Evolutionary conservation across 2,329 filamentous ascomycete species (phyloP), one percentile per base, ranked within the genome.

Genomic region (Metarhizium sp.): DNA sequence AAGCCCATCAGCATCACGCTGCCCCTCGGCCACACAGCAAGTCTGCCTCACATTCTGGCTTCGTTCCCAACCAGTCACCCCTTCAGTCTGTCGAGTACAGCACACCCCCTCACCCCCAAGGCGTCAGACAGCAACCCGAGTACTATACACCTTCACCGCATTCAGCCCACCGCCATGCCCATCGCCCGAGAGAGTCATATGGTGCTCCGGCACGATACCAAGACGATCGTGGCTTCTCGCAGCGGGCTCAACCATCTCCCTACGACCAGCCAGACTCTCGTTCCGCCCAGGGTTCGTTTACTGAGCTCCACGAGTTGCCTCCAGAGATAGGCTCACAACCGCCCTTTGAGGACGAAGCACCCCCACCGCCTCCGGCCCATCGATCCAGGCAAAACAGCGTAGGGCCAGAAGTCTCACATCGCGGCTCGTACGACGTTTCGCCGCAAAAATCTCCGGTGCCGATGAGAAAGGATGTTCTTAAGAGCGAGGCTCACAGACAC

Each of bases 401-500:
- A 43, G 62, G 72, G 10, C 69, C 74, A 54, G 78, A 79, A 29
- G 59, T 70, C 46, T 62, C 70, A 3, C 69, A 72, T 30, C 74
- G 75, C 51, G 64, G 63, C 51, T 69, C 67, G 49, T 74, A 69
- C 54, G 78, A 80, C 34, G 58, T 64, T 3, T 67, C 72, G 2
- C 65, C 71, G 18, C 70, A 69, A 43, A 79, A 78, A 61, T 71
- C 71, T 1, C 71, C 72, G 1, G 78, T 80, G 71, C 72, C 72
- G 2, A 83, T 84, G 78, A 75, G 80, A 55, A 79, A 82, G 47
- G 80, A 83, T 55, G 80, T 84, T 11, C 64, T 84, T 58, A 75
- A 77, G 57, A 80, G 69, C 53, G 80, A 82, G 62, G 80, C 81
- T 3, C 80, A 83, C 62, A 73, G 81, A 46, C 71, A 78, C 46